Evolutionary conservation across 140 eudicot genomes (phyloP).

Genomic region (Oenanthe javanica): DNA sequence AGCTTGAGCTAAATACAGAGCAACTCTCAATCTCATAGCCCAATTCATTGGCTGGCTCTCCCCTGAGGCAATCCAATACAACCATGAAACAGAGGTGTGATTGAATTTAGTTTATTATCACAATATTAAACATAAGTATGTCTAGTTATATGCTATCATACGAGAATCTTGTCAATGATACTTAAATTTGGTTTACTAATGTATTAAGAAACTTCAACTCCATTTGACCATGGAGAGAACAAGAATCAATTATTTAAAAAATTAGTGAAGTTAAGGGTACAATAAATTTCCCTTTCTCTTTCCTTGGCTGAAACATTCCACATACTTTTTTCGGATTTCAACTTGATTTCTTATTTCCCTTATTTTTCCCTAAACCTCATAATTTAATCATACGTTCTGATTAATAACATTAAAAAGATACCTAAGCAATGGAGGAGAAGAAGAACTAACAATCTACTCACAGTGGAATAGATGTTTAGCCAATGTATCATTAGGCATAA

Average conservation of each 20-base stretch:
- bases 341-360: neutral
- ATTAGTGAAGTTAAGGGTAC: neutral
- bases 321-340: neutral
- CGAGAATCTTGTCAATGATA: neutral
- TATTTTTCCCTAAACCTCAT: neutral
- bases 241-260: neutral
- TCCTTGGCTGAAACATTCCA: neutral
- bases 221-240: neutral
- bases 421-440: neutral
- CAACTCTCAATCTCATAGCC: constrained; percentile 94
- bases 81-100: neutral
- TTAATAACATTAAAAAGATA: neutral
- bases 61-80: constrained; percentile 46
- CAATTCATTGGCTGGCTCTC: constrained; percentile 85
- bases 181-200: neutral
- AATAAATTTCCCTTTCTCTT: neutral
- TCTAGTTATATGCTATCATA: neutral
- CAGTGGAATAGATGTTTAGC: constrained; percentile 93
- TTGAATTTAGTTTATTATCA: neutral
- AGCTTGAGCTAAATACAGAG: constrained; percentile 88
- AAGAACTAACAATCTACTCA: constrained; percentile 29
- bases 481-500: constrained; percentile 83
- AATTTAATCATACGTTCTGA: neutral
- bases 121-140: neutral
- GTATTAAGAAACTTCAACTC: neutral